Percentiles rank a stretch among this genome's conserved stretches.
phyloP scores from a whole-genome alignment of 2,329 filamentous ascomycete genomes.

The Talaromyces sp. region DNA sequence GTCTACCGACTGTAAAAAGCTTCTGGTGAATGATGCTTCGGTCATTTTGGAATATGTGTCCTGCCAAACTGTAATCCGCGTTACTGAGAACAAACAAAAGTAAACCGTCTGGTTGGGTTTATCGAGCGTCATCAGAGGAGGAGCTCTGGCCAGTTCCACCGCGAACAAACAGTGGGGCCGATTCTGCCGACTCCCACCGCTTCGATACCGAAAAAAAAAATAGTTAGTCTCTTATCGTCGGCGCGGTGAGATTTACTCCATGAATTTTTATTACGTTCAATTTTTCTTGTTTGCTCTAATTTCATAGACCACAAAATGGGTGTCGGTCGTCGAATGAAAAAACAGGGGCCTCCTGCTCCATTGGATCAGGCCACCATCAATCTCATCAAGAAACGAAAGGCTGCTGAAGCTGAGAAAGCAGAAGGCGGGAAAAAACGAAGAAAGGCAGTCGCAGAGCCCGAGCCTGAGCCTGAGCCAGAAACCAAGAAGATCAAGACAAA shows the following conservation, averaged over 20 bases:
- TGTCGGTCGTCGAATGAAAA: conserved; percentile 79
- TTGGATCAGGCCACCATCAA: conserved; percentile 68
- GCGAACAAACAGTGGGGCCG: conserved; percentile 8
- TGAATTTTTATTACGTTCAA: not conserved
- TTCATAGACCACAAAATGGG: conserved; percentile 61
- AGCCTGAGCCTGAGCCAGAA: conserved; percentile 39
- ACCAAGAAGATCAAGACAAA: conserved; percentile 32
- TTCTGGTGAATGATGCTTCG: conserved; percentile 80
- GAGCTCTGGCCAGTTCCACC: conserved; percentile 12
- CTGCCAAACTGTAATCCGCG: not conserved
- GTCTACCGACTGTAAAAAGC: conserved; percentile 77
- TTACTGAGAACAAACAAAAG: not conserved
- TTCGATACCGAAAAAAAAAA: conserved; percentile 16
- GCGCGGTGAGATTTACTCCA: not conserved
- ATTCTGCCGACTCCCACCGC: conserved; percentile 15
- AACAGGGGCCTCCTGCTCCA: conserved; percentile 81
- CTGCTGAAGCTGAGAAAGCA: conserved; percentile 60
- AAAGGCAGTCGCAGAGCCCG: conserved; percentile 32
- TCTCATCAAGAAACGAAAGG: conserved; percentile 74
- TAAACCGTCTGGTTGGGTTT: not conserved
- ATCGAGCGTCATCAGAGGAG: not conserved
- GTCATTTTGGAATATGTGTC: conserved; percentile 53
- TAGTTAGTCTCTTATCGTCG: conserved; percentile 6
- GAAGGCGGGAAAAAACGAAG: conserved; percentile 65
- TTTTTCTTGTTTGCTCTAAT: not conserved